Base-by-base conservation (phyloP, 805 yeast species). In the Pichia eremophila region DNA sequence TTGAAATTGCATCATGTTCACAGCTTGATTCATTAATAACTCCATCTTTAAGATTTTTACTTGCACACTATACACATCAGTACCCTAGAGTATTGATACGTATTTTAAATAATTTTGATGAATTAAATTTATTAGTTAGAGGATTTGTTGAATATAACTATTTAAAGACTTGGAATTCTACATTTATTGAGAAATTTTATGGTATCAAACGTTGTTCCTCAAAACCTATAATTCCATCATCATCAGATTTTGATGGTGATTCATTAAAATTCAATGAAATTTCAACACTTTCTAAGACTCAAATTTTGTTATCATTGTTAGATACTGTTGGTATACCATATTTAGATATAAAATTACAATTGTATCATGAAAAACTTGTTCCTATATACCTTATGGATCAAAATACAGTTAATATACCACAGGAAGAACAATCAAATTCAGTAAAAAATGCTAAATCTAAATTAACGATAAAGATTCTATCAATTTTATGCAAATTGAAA, bases 101-200 rank as follows among this genome's bases (percentile, higher is more conserved):
- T 48, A 53, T 84, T 4, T 77, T 87, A 28, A 79, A 84, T 56
- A 68, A 71, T 40, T 89, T 85, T 59, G 96, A 91, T 61, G 96
- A 87, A 67, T 57, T 88, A 36, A 83, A 83, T 55, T 61, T 83
- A 4, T 49, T 77, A 2, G 50, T 83, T 3, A 68, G 90, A 57
- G 79, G 85, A 0, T 48, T 74, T 4, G 67, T 91, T 2, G 97
- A 93, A 62, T 79, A 79, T 70, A 73, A 75, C 51, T 85, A 82
- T 55, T 63, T 91, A 43, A 74, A 69, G 45, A 70, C 71, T 43
- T 85, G 93, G 87, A 90, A 86, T 57, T 78, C 95, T 0, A 78
- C 93, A 2, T 87, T 91, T 58, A 87, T 95, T 0, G 97, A 91
- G 62, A 85, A 85, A 59, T 91, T 91, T 60, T 91, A 91, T 60